Percentiles rank a stretch among this genome's conserved stretches.
phyloP scores from a whole-genome alignment of 176 grass and related monocot genomes.

The Oropetium thomaeum region DNA sequence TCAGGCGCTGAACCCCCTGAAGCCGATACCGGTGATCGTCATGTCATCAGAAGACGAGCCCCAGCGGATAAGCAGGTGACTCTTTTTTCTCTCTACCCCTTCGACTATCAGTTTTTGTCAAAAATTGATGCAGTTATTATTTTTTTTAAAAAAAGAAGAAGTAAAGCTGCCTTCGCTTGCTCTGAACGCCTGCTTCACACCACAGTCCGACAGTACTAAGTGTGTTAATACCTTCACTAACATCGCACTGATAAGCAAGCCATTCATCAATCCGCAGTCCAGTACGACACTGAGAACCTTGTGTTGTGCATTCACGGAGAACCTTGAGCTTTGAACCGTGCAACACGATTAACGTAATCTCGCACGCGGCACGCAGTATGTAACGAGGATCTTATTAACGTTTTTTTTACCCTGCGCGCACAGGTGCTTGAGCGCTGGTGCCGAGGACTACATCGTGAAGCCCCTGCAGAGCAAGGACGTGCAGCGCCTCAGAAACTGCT shows the following conservation, averaged over 20 bases:
- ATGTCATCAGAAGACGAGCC: slow-evolving; percentile 99
- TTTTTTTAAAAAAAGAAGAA: not conserved
- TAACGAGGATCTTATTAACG: not conserved
- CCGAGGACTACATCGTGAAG: slow-evolving; percentile 89
- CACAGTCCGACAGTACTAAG: not conserved
- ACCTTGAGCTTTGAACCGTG: not conserved
- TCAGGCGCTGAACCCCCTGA: slow-evolving; percentile 70
- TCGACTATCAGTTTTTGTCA: slow-evolving; percentile 18
- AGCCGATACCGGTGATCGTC: slow-evolving; percentile 83
- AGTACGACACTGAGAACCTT: not conserved
- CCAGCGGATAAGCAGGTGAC: slow-evolving; percentile 90
- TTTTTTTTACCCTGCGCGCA: not conserved
- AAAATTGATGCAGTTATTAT: not conserved
- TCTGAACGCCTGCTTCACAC: not conserved
- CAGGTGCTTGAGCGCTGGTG: slow-evolving; percentile 64
- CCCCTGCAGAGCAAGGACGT: slow-evolving; percentile 83
- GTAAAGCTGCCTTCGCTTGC: not conserved
- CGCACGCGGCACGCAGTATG: not conserved
- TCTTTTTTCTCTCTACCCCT: not conserved
- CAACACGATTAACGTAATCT: not conserved
- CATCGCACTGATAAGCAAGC: slow-evolving; percentile 1
- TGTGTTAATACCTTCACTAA: not conserved
- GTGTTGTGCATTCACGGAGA: slow-evolving; percentile 4
- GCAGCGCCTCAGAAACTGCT: slow-evolving; percentile 69
- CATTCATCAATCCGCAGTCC: not conserved